Base-by-base conservation (phyloP, 208 protist species). In the Angomonas deanei region DNA sequence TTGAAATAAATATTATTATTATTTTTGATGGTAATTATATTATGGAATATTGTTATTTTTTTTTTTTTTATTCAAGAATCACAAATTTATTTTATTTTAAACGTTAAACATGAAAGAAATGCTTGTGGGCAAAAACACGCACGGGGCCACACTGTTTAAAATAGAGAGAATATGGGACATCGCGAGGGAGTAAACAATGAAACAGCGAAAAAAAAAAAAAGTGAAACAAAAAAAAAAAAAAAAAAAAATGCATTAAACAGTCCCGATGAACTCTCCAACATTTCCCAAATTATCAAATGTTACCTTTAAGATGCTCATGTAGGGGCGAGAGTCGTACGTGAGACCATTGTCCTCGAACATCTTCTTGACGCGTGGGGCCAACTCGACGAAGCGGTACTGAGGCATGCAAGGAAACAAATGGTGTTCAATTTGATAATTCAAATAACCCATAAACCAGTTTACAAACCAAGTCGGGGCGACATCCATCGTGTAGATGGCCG, bases 371-470 rank as follows among this genome's bases (percentile, higher is more conserved):
- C 82, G 79, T 48, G 70, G 72, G 5, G 67, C 53, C 23, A 92
- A 50, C 60, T 62, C 34, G 27, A 75, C 68, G 52, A 88, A 86
- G 38, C 77, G 72, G 66, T 80, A 92, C 65, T 93, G 87, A 39
- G 87, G 87, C 87, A 93, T 91, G 52, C 55, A 72, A 2, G 87
- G 87, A 63, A 95, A 95, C 13, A 95, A 74, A 55, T 95, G 89
- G 66, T 95, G 89, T 70, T 92, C 83, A 52, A 95, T 80, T 73
- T 95, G 89, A 48, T 66, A 92, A 68, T 92, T 93, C 32, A 94
- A 76, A 67, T 85, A 86, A 10, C 75, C 78, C 78, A 91, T 89
- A 47, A 85, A 82, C 78, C 80, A 94, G 26, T 71, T 82, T 52
- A 81, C 76, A 8, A 88, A 80, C 61, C 56, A 76, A 66, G 56